Conservation (phyloP, 345 rosid genomes). For the Erysimum cheiranthoides region DNA sequence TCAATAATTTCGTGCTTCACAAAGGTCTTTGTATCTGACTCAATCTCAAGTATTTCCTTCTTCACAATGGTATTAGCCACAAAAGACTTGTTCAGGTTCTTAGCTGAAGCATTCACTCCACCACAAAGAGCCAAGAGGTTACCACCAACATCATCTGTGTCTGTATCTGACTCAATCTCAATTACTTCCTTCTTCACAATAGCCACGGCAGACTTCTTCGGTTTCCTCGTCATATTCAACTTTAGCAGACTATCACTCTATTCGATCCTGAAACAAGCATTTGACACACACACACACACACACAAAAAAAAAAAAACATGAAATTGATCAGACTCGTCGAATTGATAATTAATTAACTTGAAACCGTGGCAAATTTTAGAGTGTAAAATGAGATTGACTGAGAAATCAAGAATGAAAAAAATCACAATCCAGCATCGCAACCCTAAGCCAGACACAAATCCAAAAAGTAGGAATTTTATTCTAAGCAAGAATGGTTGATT, state of each 20-base stretch:
- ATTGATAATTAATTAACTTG: neutral
- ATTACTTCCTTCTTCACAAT: neutral
- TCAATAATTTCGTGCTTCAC: neutral
- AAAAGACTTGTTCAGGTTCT: neutral
- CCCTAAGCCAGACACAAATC: neutral
- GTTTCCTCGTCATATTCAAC: conserved; percentile 25
- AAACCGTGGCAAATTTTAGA: neutral
- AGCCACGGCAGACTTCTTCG: neutral
- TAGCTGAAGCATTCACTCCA: conserved; percentile 22
- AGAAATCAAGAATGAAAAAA: neutral
- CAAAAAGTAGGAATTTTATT: neutral
- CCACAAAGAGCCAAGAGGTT: conserved; percentile 13
- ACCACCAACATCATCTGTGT: neutral
- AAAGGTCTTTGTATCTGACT: neutral
- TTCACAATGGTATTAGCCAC: neutral
- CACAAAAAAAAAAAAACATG: neutral
- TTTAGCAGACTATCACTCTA: neutral
- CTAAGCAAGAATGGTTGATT: conserved; percentile 4
- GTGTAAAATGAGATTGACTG: neutral
- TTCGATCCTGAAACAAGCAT: conserved; percentile 20
- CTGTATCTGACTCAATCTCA: conserved; percentile 21
- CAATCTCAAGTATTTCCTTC: neutral
- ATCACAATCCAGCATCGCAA: neutral
- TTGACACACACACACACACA: neutral
- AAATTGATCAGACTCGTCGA: neutral